phyloP scores from a whole-genome alignment of 495 filamentous ascomycete genomes.

The Rostrohypoxylon terebratum region DNA sequence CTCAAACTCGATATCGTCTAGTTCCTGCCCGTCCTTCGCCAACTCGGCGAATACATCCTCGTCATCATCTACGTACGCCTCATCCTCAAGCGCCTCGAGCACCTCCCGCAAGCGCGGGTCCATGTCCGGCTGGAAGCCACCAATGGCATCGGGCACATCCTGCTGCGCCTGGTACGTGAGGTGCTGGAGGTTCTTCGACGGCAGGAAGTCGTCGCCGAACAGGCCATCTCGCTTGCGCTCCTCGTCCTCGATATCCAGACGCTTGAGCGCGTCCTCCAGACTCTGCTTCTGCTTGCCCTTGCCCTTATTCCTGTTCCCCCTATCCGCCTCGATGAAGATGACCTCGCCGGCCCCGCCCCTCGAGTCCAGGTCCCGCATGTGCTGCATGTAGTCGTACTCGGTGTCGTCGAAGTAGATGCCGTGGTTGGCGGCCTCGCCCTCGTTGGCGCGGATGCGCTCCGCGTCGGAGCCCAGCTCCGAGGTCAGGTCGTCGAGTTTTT shows the following conservation, averaged over 20 bases:
- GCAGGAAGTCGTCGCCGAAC: constrained; percentile 75
- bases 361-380: constrained; percentile 82
- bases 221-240: constrained; percentile 62
- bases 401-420: constrained; percentile 90
- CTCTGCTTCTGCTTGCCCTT: constrained; percentile 73
- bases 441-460: constrained; percentile 77
- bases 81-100: constrained; percentile 94
- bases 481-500: constrained; percentile 77
- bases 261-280: constrained; percentile 83
- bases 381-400: constrained; percentile 99
- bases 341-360: constrained; percentile 66
- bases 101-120: constrained; percentile 93
- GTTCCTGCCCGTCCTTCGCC: constrained; percentile 76
- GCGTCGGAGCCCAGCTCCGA: constrained; percentile 76
- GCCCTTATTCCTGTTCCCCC: constrained; percentile 65
- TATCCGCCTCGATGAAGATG: constrained; percentile 80
- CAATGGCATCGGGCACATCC: constrained; percentile 88
- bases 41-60: constrained; percentile 85
- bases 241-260: constrained; percentile 68
- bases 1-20: constrained; percentile 64
- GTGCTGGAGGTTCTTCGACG: constrained; percentile 76
- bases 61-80: constrained; percentile 92
- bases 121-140: constrained; percentile 98
- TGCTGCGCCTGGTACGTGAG: constrained; percentile 93
- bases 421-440: constrained; percentile 94